Evolutionary conservation across 2,329 filamentous ascomycete genomes (phyloP), one percentile per base, ranked within the genome.

Genomic region (Colletotrichum australisinense): DNA sequence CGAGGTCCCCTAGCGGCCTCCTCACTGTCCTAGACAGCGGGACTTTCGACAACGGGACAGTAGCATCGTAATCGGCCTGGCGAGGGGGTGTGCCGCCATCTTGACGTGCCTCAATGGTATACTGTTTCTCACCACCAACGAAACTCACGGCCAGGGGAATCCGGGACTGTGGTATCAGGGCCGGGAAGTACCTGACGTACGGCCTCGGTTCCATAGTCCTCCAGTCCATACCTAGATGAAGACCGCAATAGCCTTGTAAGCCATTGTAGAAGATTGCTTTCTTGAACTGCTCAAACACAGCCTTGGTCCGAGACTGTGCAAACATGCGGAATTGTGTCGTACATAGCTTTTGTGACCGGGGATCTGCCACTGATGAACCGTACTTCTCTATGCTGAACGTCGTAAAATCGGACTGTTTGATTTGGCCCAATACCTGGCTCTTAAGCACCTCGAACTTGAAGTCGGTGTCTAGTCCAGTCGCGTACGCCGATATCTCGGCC

Each of bases 321-420:
- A 86, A 85, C n/a, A 86, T 78, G 1, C 85, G 81, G 12, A 86
- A 78, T 63, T 83, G 83, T 1, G 83, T 84, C 0, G 84, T 86
- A 67, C 83, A 83, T 4, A 79, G 75, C 9, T 78, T 77, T 69
- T 87, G 84, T 0, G 78, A 81, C 0, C 63, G 64, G 0, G 80
- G 78, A 56, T 81, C 67, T 12, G 62, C 28, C 8, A 64, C 42
- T 8, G 75, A 69, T 6, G 76, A 74, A 8, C 79, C 80, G 65
- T 81, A 80, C 24, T 76, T 79, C 26, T 80, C 79, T 16, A 82
- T 79, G 73, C 76, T 78, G 46, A 83, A 77, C 0, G 76, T 76
- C 1, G 75, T 76, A 42, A 80, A 81, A 58, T 79, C 77, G 1
- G 72, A 64, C 12, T 35, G 52, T n/a, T 77, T 75, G 53, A 79